Conservation (phyloP, 352 stramenopile genomes). For the Blastocystis sp. region DNA sequence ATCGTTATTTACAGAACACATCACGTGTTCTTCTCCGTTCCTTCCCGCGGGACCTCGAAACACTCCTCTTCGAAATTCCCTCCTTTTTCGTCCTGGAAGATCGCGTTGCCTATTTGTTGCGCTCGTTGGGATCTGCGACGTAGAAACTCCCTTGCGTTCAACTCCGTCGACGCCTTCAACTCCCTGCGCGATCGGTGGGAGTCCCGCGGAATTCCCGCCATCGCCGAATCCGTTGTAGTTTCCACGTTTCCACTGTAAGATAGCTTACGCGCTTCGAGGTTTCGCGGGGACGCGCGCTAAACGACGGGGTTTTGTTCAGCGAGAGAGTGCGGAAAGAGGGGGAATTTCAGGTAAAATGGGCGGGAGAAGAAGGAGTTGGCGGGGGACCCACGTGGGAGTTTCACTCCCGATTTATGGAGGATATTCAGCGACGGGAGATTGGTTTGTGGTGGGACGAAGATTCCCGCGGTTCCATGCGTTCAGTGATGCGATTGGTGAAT, state of each 20-base stretch:
- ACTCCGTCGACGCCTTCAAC: background rate
- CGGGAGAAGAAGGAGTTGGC: conserved; percentile 8
- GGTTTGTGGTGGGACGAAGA: background rate
- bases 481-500: background rate
- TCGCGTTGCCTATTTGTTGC: background rate
- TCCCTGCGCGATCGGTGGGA: background rate
- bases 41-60: background rate
- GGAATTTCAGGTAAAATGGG: conserved; percentile 30
- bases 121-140: background rate
- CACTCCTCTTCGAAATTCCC: background rate
- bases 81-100: background rate
- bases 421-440: background rate
- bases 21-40: background rate
- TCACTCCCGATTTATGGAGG: background rate
- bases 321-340: too few relatives aligned
- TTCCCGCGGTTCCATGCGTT: background rate
- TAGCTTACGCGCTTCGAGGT: background rate
- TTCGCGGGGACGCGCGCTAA: background rate
- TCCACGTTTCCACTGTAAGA: too few relatives aligned
- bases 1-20: background rate
- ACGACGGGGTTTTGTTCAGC: background rate
- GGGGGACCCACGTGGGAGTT: background rate
- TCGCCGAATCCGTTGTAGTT: too few relatives aligned
- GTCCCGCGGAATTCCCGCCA: too few relatives aligned
- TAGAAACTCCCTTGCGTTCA: background rate